phyloP scores from a whole-genome alignment of 176 grass and related monocot species.

The Carex kokanica region DNA sequence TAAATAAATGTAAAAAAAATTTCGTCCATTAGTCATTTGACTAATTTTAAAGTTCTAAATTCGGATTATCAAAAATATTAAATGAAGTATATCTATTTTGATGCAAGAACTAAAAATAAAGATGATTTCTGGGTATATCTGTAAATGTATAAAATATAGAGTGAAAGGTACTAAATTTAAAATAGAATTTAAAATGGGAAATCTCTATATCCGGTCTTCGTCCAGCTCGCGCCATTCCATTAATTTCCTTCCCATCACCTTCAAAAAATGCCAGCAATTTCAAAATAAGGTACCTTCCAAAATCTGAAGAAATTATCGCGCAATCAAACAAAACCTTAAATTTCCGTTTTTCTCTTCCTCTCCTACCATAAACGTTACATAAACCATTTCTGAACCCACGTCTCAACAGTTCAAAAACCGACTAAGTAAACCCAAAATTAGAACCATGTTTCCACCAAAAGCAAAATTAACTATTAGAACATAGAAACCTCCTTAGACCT shows the following conservation, averaged over 20 bases:
- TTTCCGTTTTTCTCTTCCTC: neutral
- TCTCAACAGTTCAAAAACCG: neutral
- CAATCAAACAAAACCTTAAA: constrained; percentile 7
- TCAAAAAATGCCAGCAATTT: neutral
- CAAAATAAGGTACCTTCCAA: neutral
- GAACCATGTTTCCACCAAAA: neutral
- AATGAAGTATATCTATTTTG: neutral
- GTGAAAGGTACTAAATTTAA: neutral
- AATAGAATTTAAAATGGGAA: constrained; percentile 13
- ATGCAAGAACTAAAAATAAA: neutral
- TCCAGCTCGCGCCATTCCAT: constrained; percentile 16
- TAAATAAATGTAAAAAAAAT: neutral
- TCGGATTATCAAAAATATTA: neutral
- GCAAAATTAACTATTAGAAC: neutral
- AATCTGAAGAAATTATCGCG: neutral
- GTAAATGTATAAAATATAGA: neutral
- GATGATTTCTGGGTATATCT: neutral
- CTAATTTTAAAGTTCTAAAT: neutral
- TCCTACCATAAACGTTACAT: constrained; percentile 3
- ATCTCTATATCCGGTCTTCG: neutral
- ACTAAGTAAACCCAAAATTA: neutral
- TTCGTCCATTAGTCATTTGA: neutral
- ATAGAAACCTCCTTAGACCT: constrained; percentile 3
- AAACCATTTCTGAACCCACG: constrained; percentile 22
- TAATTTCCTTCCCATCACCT: neutral